These are phyloP conservation scores for Trichoderma gamsii DNA, from an alignment of 495 filamentous ascomycete species.

Conservation along the genomic window DNA sequence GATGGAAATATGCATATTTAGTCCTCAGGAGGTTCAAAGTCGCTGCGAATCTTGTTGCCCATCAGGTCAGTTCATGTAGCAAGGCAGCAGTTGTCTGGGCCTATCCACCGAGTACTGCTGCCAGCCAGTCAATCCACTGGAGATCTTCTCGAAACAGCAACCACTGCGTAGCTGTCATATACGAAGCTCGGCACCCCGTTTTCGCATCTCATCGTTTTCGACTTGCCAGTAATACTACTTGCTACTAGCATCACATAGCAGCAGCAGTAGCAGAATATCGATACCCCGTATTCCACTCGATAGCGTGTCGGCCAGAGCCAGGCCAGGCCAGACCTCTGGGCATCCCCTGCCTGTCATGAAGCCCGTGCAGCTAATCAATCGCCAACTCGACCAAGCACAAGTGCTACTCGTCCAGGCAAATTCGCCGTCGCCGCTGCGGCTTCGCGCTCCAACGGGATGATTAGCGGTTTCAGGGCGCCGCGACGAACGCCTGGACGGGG, in stretches of 20 bases:
- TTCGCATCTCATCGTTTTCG: too few relatives aligned
- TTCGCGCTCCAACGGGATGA: background rate
- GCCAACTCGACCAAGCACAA: background rate
- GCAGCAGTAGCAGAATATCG: too few relatives aligned
- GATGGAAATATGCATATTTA: too few relatives aligned
- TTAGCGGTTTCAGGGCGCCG: constrained; percentile 16
- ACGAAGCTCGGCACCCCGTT: too few relatives aligned
- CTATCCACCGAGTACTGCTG: background rate
- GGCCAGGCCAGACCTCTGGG: constrained; percentile 20
- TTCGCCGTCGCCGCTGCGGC: background rate
- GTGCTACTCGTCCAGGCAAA: too few relatives aligned
- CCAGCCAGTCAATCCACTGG: background rate
- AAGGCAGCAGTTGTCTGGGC: background rate
- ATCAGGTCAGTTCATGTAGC: background rate
- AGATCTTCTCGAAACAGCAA: background rate
- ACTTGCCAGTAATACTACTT: too few relatives aligned
- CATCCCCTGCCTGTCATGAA: constrained; percentile 16
- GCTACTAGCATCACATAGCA: background rate
- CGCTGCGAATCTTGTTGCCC: too few relatives aligned
- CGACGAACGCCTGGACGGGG: constrained; percentile 22
- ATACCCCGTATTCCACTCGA: constrained; percentile 17
- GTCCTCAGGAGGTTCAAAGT: too few relatives aligned
- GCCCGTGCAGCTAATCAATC: background rate
- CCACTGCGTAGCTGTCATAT: background rate
- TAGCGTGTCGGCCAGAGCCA: constrained; percentile 18